Percentiles rank a stretch among this genome's conserved stretches.
phyloP scores from a whole-genome alignment of 805 yeast genomes.

The Zygotorulaspora chibaensis region DNA sequence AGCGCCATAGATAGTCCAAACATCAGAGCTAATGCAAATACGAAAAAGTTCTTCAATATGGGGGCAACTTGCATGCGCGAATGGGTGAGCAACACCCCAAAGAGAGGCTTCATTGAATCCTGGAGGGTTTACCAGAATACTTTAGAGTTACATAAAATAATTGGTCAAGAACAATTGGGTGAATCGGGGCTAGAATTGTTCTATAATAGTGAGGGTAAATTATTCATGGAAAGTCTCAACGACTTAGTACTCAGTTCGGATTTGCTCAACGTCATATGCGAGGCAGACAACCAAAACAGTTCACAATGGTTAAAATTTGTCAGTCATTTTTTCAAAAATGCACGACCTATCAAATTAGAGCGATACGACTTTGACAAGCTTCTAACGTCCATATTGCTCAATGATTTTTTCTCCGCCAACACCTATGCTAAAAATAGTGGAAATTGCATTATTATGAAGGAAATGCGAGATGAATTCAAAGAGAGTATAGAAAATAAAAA shows the following conservation, averaged over 20 bases:
- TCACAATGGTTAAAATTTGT: neutral
- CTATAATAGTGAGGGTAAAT: constrained; percentile 2
- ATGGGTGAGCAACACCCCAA: constrained; percentile 1
- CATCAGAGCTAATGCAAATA: neutral
- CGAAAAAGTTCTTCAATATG: neutral
- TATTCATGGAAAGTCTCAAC: constrained; percentile 5
- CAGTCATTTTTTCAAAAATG: neutral
- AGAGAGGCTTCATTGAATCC: constrained; percentile 1
- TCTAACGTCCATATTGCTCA: constrained; percentile 2
- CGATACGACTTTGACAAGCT: constrained; percentile 8
- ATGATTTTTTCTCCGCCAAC: constrained; percentile 1
- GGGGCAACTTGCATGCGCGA: constrained; percentile 1
- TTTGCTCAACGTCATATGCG: constrained; percentile 1
- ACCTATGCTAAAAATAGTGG: neutral
- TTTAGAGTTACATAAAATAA: neutral
- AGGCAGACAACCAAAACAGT: neutral
- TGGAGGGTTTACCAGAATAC: constrained; percentile 8
- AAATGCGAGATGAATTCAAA: constrained; percentile 4
- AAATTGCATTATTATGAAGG: neutral
- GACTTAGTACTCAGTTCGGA: neutral
- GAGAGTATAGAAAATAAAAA: constrained; percentile 1
- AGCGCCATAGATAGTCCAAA: neutral
- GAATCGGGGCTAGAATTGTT: constrained; percentile 2
- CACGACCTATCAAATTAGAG: neutral
- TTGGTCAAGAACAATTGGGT: neutral